phyloP scores from a whole-genome alignment of 2,329 filamentous ascomycete genomes.

The Hypomyces perniciosus region DNA sequence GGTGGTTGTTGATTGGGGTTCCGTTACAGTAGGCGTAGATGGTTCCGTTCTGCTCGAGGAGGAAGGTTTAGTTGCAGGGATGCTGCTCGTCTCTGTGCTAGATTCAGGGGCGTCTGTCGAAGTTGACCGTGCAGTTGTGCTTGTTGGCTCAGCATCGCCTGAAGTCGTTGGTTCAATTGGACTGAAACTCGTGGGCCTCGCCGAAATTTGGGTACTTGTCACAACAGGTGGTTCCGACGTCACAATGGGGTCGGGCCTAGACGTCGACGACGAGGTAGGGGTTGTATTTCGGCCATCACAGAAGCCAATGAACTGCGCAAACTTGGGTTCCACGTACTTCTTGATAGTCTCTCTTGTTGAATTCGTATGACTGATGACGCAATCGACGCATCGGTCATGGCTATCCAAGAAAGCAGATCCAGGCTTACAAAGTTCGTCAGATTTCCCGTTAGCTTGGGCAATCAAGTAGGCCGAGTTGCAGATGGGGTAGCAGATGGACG shows the following conservation, averaged over 20 bases:
- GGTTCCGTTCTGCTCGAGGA: no score
- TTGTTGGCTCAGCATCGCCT: background rate
- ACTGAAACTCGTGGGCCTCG: constrained; percentile 13
- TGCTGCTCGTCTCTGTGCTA: background rate
- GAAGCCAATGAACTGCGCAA: constrained; percentile 40
- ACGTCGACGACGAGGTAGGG: constrained; percentile 11
- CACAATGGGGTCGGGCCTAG: constrained; percentile 20
- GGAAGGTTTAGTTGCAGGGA: no score
- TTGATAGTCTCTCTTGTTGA: constrained; percentile 23
- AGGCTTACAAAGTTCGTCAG: constrained; percentile 35
- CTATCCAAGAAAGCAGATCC: constrained; percentile 36
- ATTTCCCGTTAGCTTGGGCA: constrained; percentile 43
- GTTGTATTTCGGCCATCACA: constrained; percentile 31
- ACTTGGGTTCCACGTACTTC: constrained; percentile 32
- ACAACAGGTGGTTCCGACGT: constrained; percentile 17
- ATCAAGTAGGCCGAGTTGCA: constrained; percentile 48
- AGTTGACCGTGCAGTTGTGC: background rate
- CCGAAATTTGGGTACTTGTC: constrained; percentile 22
- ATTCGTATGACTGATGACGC: constrained; percentile 29
- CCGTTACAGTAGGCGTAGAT: no score
- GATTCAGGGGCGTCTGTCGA: background rate
- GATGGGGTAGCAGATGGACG: constrained; percentile 43
- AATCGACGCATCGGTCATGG: constrained; percentile 35
- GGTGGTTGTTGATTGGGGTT: no score
- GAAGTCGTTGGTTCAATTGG: background rate